Percentiles rank a stretch among this genome's conserved stretches.
Evolutionary conservation across 768 basidiomycete genomes (phyloP).

Genomic region (Tricholoma bakamatsutake): DNA sequence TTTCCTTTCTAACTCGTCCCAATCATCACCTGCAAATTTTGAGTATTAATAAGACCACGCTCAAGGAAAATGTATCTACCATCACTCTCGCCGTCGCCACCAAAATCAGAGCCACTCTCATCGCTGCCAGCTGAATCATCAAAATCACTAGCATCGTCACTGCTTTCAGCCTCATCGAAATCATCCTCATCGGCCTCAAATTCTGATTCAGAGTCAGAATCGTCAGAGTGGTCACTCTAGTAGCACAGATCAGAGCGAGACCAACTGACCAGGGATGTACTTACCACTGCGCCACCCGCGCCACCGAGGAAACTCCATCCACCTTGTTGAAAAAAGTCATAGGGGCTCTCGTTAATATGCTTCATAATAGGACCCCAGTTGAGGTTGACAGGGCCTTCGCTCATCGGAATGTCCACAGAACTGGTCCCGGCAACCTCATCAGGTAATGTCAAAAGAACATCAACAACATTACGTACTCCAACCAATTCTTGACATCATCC

Average conservation of each 20-base stretch:
- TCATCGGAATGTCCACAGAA: slow-evolving; percentile 94
- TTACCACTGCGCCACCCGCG: slow-evolving; percentile 61
- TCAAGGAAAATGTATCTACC: slow-evolving; percentile 33
- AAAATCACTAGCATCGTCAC: slow-evolving; percentile 60
- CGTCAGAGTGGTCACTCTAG: slow-evolving; percentile 38
- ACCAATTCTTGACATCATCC: slow-evolving; percentile 98
- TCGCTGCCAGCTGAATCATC: slow-evolving; percentile 59
- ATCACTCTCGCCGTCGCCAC: slow-evolving; percentile 50
- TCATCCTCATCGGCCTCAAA: slow-evolving; percentile 56
- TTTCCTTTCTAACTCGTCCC: slow-evolving; percentile 92
- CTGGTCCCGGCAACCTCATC: slow-evolving; percentile 33
- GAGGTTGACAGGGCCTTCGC: slow-evolving; percentile 93
- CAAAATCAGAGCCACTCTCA: slow-evolving; percentile 65
- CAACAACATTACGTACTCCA: slow-evolving; percentile 62
- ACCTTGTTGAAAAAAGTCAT: slow-evolving; percentile 93
- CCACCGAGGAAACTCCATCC: slow-evolving; percentile 92
- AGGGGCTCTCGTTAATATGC: slow-evolving; percentile 92
- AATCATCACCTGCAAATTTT: slow-evolving; percentile 66
- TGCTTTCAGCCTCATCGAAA: slow-evolving; percentile 47
- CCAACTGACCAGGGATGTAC: slow-evolving; percentile 14
- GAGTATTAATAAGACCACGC: background rate
- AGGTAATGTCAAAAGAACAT: slow-evolving; percentile 3
- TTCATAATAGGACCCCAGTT: slow-evolving; percentile 99
- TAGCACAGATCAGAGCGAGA: background rate
- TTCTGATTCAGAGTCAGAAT: slow-evolving; percentile 45